Conservation (phyloP, 768 basidiomycete genomes). For the Hydnomerulius pinastri region DNA sequence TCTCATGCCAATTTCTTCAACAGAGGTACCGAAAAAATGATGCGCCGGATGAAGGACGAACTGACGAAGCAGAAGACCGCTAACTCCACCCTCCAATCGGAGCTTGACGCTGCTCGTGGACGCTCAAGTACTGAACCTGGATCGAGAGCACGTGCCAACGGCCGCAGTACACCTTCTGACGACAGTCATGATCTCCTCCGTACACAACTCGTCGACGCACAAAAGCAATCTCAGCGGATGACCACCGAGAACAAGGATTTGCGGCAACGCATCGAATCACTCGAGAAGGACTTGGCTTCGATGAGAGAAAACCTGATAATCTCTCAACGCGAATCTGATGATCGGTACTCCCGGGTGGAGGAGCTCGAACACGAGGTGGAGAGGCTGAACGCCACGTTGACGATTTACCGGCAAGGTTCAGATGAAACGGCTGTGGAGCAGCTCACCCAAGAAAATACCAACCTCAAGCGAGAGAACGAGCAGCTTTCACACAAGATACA, state of each 20-base stretch:
- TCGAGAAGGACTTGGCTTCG: conserved; percentile 75
- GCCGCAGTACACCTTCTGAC: conserved; percentile 79
- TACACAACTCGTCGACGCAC: conserved; percentile 72
- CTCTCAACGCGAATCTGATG: conserved; percentile 79
- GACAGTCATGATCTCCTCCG: conserved; percentile 68
- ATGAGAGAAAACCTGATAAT: conserved; percentile 69
- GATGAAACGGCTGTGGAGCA: conserved; percentile 80
- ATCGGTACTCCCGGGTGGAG: conserved; percentile 72
- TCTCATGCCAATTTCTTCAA: conserved; percentile 16
- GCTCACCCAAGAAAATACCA: conserved; percentile 78
- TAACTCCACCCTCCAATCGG: conserved; percentile 79
- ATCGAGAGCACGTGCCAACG: conserved; percentile 60
- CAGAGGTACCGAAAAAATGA: conserved; percentile 97
- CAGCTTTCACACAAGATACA: conserved; percentile 91
- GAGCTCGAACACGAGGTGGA: conserved; percentile 83
- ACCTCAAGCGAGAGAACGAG: conserved; percentile 82
- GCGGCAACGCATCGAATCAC: conserved; percentile 64
- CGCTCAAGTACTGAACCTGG: conserved; percentile 56
- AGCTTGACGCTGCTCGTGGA: conserved; percentile 72
- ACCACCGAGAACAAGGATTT: conserved; percentile 77
- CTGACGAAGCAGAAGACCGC: conserved; percentile 85
- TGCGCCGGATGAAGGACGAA: conserved; percentile 95
- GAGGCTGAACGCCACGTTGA: conserved; percentile 69
- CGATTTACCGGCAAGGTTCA: conserved; percentile 72
- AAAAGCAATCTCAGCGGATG: conserved; percentile 73